phyloP scores from a whole-genome alignment of 257 asterid species.

The Eustoma russellianum region DNA sequence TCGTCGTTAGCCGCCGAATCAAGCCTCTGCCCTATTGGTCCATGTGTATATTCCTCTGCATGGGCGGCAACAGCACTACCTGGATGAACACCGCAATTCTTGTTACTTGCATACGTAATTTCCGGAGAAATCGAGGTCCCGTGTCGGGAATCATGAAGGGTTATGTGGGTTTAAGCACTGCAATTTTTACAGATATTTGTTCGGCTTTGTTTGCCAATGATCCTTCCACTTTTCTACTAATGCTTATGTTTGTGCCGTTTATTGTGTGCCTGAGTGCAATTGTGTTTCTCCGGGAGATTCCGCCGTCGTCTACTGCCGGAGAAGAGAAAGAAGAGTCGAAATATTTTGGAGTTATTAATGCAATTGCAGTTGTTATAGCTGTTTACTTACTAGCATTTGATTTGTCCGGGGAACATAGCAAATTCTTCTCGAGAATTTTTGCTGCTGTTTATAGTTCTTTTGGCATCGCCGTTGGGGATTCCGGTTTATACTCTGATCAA shows the following conservation, averaged over 20 bases:
- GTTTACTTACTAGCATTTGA: constrained; percentile 63
- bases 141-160: constrained; percentile 92
- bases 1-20: constrained; percentile 78
- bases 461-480: constrained; percentile 60
- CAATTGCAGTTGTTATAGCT: constrained; percentile 63
- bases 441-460: constrained; percentile 55
- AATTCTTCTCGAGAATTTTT: constrained; percentile 42
- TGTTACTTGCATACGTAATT: constrained; percentile 83
- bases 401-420: constrained; percentile 51
- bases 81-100: constrained; percentile 98
- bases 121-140: constrained; percentile 76
- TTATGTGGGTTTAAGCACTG: constrained; percentile 89
- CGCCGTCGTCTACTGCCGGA: constrained; percentile 55
- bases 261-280: constrained; percentile 65
- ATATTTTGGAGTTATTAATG: constrained; percentile 62
- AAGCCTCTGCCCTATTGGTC: constrained; percentile 94
- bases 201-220: constrained; percentile 77
- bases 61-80: constrained; percentile 98
- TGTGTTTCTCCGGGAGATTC: constrained; percentile 79
- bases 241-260: constrained; percentile 65
- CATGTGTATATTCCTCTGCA: constrained; percentile 78
- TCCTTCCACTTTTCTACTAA: constrained; percentile 64
- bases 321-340: constrained; percentile 60
- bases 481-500: constrained; percentile 43
- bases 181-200: constrained; percentile 87